Evolutionary conservation across 2,329 filamentous ascomycete genomes (phyloP), one percentile per base, ranked within the genome.

Genomic region (Lasiodiplodia sp.): DNA sequence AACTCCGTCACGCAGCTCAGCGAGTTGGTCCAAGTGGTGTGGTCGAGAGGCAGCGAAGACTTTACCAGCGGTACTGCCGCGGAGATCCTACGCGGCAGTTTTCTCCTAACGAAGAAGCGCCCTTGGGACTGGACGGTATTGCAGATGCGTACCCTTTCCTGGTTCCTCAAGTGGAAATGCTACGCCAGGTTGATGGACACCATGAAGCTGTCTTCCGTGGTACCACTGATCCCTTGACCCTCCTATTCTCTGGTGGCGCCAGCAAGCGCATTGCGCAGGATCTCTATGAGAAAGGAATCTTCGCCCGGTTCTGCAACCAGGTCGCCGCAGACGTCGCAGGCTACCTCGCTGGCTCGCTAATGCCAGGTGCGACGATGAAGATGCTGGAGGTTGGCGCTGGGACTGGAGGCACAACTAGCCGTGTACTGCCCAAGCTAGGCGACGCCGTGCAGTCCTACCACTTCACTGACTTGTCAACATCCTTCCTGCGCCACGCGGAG

Each of bases 381-480:
- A 23, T 40, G 25, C n/a, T 57, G 18, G 55, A 57, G 34, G 18
- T 57, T 11, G 55, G 55, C 8, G 55, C 55, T 7, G 55, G 55
- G 18, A 57, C 55, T 31, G 55, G 55, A 16, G 55, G 55, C 18
- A 57, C 55, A 1, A 57, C 55, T 2, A 34, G 16, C 6, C 14
- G 31, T 18, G 31, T 57, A 11, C 28, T 57, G 18, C 51, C 21
- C 51, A 34, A 11, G 14, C 12, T 37, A 2, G 31, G 34, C 7
- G 18, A 57, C 4, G 18, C 8, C 2, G 31, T 37, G 2, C n/a
- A n/a, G 18, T 37, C 25, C 3, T 57, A 57, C 31, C 21, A 14
- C 10, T 74, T 67, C 64, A 75, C 74, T 3, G 73, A 75, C 53
- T 68, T 75, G 12, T 74, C 72, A 3, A 6, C 72, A 1, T 69